Percentiles rank a stretch among this genome's conserved stretches.
Evolutionary conservation across 83 land plant species (phyloP).

Genomic region (Diphasiastrum complanatum): DNA sequence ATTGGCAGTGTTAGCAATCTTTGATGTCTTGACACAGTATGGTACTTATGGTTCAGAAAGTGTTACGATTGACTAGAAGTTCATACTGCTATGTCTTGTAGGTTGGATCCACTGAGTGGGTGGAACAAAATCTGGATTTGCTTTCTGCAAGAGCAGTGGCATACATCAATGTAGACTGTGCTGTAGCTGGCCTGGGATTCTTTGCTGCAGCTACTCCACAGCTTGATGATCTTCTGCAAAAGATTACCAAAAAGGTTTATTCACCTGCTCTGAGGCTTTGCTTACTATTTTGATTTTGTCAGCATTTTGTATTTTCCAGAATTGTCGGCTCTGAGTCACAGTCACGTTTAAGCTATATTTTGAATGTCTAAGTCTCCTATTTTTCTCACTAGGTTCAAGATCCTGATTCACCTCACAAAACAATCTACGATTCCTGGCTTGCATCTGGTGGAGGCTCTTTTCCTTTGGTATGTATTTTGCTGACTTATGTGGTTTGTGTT

Average conservation of each 20-base stretch:
- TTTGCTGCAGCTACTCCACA: slow-evolving; percentile 76
- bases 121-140: slow-evolving; percentile 59
- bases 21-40: no score
- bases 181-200: slow-evolving; percentile 75
- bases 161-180: slow-evolving; percentile 89
- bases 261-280: background rate
- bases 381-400: slow-evolving; percentile 45
- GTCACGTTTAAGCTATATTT: background rate
- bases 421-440: slow-evolving; percentile 52
- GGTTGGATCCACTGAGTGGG: slow-evolving; percentile 98
- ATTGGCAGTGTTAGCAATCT: no score
- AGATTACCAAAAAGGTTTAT: slow-evolving; percentile 59
- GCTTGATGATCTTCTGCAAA: slow-evolving; percentile 59
- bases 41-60: background rate
- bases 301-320: background rate
- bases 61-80: background rate
- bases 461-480: background rate
- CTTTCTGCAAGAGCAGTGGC: slow-evolving; percentile 65
- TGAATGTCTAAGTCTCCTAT: background rate
- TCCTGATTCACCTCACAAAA: slow-evolving; percentile 48
- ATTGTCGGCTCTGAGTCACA: background rate
- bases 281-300: background rate
- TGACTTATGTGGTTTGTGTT: background rate
- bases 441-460: slow-evolving; percentile 28
- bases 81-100: slow-evolving; percentile 18